Percentiles rank a stretch among this genome's conserved stretches.
phyloP scores from a whole-genome alignment of 1,284 basidiomycete genomes.

The Quambalaria eucalypti region DNA sequence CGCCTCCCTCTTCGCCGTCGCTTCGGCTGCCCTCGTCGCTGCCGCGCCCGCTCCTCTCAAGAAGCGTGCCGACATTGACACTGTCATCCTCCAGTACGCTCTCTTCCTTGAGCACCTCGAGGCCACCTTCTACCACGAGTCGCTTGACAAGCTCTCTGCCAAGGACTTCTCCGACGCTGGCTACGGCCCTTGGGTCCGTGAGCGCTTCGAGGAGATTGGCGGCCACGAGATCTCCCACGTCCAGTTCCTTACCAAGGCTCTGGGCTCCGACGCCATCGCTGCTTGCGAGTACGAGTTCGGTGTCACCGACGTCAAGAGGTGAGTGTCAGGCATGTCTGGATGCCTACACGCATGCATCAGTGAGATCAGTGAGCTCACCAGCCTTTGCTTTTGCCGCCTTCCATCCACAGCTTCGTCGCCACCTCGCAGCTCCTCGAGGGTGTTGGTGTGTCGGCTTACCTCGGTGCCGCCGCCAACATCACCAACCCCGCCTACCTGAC shows the following conservation, averaged over 20 bases:
- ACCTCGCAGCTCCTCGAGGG: slow-evolving; percentile 57
- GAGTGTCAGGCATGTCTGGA: too few species aligned
- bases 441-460: slow-evolving; percentile 58
- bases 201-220: slow-evolving; percentile 44
- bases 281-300: slow-evolving; percentile 59
- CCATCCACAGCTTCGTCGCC: slow-evolving; percentile 55
- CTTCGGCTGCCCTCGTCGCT: neutral
- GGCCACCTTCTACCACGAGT: slow-evolving; percentile 55
- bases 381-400: too few species aligned
- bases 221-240: slow-evolving; percentile 56
- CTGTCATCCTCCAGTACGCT: slow-evolving; percentile 55
- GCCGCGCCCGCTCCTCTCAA: slow-evolving; percentile 1
- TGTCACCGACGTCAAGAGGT: slow-evolving; percentile 26
- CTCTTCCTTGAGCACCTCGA: slow-evolving; percentile 64
- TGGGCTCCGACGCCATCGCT: slow-evolving; percentile 54
- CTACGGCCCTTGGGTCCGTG: slow-evolving; percentile 53
- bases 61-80: slow-evolving; percentile 44
- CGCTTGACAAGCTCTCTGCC: slow-evolving; percentile 33
- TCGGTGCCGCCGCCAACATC: slow-evolving; percentile 54
- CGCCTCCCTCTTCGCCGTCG: slow-evolving; percentile 1
- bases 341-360: too few species aligned
- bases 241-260: slow-evolving; percentile 51
- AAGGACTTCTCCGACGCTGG: slow-evolving; percentile 55
- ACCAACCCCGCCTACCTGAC: slow-evolving; percentile 27
- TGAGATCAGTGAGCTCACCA: too few species aligned